phyloP scores from a whole-genome alignment of 148 eudicot species.

The Fagopyrum esculentum region DNA sequence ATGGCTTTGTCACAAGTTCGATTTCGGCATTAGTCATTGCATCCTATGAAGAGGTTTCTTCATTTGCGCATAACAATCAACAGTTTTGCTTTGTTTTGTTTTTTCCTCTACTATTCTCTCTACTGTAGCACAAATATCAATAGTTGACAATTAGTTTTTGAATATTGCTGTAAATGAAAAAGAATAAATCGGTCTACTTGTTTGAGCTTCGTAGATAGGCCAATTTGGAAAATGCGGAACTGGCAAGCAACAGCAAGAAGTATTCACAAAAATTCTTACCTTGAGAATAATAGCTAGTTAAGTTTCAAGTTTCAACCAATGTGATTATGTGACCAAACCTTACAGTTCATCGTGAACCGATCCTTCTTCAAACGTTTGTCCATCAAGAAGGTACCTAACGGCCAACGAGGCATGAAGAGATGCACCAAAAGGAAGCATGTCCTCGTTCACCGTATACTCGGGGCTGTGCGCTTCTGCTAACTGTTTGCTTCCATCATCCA shows the following conservation, averaged over 20 bases:
- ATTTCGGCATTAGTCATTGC: neutral
- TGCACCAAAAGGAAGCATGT: slow-evolving; percentile 51
- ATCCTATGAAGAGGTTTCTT: neutral
- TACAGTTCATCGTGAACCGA: slow-evolving; percentile 14
- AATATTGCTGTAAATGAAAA: neutral
- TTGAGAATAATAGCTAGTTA: neutral
- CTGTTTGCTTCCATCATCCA: slow-evolving; percentile 3
- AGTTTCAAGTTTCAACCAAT: neutral
- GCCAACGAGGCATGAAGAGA: slow-evolving; percentile 60
- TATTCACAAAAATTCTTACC: neutral
- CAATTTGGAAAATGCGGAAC: no score
- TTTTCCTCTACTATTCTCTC: neutral
- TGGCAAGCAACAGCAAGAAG: no score
- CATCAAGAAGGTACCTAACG: slow-evolving; percentile 16
- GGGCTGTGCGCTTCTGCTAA: slow-evolving; percentile 37
- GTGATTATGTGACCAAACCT: neutral
- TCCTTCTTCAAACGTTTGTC: neutral
- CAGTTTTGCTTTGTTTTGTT: neutral
- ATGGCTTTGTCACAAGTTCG: neutral
- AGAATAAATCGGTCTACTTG: neutral
- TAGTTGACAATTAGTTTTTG: neutral
- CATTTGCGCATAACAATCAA: neutral
- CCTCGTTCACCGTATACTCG: slow-evolving; percentile 40
- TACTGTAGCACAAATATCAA: neutral
- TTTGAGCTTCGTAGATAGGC: neutral